Conservation (phyloP, 2,329 filamentous ascomycete genomes). For the Ceratocystis cacaofunesta region DNA sequence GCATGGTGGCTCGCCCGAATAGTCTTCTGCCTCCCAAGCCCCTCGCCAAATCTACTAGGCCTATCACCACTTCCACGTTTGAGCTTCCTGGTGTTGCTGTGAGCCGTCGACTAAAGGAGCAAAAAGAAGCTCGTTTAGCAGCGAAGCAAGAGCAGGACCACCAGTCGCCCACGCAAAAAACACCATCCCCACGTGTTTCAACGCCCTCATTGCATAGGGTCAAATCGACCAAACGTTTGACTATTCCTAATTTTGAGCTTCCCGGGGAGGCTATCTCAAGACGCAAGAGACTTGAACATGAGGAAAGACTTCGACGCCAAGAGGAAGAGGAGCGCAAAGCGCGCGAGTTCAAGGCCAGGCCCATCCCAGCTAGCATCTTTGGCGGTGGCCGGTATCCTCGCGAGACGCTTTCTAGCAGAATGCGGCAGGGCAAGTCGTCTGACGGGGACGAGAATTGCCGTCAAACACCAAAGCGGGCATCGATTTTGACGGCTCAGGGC, state of each 20-base stretch:
- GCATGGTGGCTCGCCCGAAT: slow-evolving; percentile 25
- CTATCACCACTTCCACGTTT: slow-evolving; percentile 40
- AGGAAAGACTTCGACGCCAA: slow-evolving; percentile 39
- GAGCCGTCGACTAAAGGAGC: slow-evolving; percentile 41
- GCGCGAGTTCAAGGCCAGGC: slow-evolving; percentile 49
- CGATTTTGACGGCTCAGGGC: slow-evolving; percentile 17
- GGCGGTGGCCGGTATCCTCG: slow-evolving; percentile 33
- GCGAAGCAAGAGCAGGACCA: slow-evolving; percentile 19
- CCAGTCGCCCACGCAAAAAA: slow-evolving; percentile 24
- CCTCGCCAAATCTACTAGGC: slow-evolving; percentile 37
- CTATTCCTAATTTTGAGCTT: slow-evolving; percentile 44
- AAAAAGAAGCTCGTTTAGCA: slow-evolving; percentile 38
- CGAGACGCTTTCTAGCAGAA: slow-evolving; percentile 43
- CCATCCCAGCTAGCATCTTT: slow-evolving; percentile 33
- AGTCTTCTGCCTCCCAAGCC: slow-evolving; percentile 33
- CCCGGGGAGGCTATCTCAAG: slow-evolving; percentile 46
- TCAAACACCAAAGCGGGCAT: slow-evolving; percentile 18
- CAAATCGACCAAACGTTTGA: slow-evolving; percentile 37
- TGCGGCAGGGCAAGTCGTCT: slow-evolving; percentile 33
- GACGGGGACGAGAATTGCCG: slow-evolving; percentile 20
- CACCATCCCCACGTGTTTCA: slow-evolving; percentile 23
- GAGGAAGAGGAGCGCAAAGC: slow-evolving; percentile 45
- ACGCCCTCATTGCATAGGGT: slow-evolving; percentile 25
- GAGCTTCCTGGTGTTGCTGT: slow-evolving; percentile 50
- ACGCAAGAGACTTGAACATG: slow-evolving; percentile 39